Evolutionary conservation across 495 filamentous ascomycete species (phyloP), one percentile per base, ranked within the genome.

Genomic region (Podospora bellae-mahoneyi): DNA sequence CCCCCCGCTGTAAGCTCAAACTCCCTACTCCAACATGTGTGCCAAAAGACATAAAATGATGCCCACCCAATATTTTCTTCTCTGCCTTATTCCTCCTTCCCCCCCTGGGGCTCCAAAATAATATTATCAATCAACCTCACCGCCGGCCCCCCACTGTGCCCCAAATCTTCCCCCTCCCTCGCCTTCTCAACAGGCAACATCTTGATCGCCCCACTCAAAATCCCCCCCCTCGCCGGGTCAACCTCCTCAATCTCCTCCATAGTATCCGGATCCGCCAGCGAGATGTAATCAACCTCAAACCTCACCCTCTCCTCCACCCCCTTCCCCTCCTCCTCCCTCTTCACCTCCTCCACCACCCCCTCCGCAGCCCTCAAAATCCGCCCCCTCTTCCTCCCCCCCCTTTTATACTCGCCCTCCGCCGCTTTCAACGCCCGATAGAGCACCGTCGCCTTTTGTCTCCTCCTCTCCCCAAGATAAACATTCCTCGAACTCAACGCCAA

Each of bases 51-150:
- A 48, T 18, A 48, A 48, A 23, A 23, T 23, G 23, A 23, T 13
- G 5, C 39, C 39, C 39, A 10, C 39, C 39, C 39, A 1, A 62
- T 16, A 27, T 28, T 32, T 32, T 63, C 61, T 10, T 10, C 5
- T 16, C 15, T 16, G 9, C 9, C 7, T 48, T 13, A 48, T 13
- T 48, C 39, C 61, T 19, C 18, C 7, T 18, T 32, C 34, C 20
- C 13, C n/a, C 5, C 30, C 60, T 7, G 4, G 0, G 88, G 85
- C 70, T 84, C 80, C 39, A 95, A 78, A 64, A 96, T 90, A 72
- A 98, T 88, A 72, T 99, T 99, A 75, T 99, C 95, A 76, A 99
- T 97, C 75, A 99, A 78, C 65, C 95, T 84, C 20, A 99, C 95
- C 20, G 77, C 54, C 6, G 92, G 83, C 0, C 88, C 88, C 26